These are phyloP conservation scores for Earliella scabrosa DNA, from an alignment of 1,284 basidiomycete genomes.

Conservation along the genomic window DNA sequence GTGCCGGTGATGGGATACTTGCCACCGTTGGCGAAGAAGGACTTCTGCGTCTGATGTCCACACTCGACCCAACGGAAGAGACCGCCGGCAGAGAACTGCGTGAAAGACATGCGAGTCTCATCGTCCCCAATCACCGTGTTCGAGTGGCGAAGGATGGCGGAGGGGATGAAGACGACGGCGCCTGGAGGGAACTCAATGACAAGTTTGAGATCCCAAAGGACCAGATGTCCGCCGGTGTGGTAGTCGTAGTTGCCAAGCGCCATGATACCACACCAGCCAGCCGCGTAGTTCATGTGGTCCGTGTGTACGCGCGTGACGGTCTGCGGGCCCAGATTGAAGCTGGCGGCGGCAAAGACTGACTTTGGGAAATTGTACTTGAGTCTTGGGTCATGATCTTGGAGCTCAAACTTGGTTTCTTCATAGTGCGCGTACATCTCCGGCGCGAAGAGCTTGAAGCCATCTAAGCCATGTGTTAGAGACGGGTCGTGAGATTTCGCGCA, in stretches of 20 bases:
- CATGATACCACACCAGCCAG: slow-evolving; percentile 30
- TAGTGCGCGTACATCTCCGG: slow-evolving; percentile 15
- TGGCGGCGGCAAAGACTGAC: slow-evolving; percentile 10
- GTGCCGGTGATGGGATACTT: no score
- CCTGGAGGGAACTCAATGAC: slow-evolving; percentile 32
- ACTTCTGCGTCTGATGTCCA: slow-evolving; percentile 7
- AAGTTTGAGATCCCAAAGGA: slow-evolving; percentile 29
- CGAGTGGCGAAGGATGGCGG: slow-evolving; percentile 30
- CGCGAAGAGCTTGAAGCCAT: slow-evolving; percentile 4
- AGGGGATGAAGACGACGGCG: slow-evolving; percentile 31
- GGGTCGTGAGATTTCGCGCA: no score
- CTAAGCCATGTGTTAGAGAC: not conserved
- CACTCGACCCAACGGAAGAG: slow-evolving; percentile 32
- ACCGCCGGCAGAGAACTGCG: slow-evolving; percentile 30
- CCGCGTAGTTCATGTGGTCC: slow-evolving; percentile 26
- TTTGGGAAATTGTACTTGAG: slow-evolving; percentile 2
- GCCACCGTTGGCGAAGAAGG: no score
- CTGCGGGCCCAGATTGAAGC: slow-evolving; percentile 29
- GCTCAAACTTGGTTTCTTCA: not conserved
- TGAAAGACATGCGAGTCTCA: slow-evolving; percentile 30
- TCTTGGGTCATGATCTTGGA: not conserved
- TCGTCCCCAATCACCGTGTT: slow-evolving; percentile 25
- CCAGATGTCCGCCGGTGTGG: slow-evolving; percentile 29
- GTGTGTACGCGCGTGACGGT: slow-evolving; percentile 13
- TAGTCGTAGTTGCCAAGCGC: slow-evolving; percentile 29